Evolutionary conservation across 2,329 filamentous ascomycete genomes (phyloP), one percentile per base, ranked within the genome.

Genomic region (Metarhizium robertsii): DNA sequence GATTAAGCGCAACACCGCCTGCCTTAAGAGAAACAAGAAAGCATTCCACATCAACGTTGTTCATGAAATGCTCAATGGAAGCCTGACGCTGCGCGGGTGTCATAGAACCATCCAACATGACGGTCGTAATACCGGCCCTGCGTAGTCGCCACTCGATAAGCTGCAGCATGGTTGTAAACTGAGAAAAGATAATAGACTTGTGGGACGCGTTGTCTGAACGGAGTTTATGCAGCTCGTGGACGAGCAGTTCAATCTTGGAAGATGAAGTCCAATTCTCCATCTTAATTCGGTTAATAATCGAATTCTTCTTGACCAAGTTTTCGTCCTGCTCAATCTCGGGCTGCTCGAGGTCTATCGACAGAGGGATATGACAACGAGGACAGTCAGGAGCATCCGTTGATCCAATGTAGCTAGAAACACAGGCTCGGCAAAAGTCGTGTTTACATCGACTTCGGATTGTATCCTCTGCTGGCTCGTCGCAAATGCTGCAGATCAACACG

Each of bases 221-320:
- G 43, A 97, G 80, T 69, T 89, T 88, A 76, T 95, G 94, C 2
- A 99, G 80, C 66, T 97, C 91, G 66, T 96, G 95, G 10, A 97
- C 87, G 6, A 99, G 82, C 69, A 95, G 85, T 73, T 99, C 94
- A 61, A 99, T 99, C 75, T 99, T 99, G 59, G 92, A 96, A 1
- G 91, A 96, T 0, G 90, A 96, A 0, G 91, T 96, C 94, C 94
- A 99, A 65, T 97, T 89, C 69, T 95, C 90, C 92, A 97, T 96
- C 72, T 92, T 90, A 73, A 99, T 97, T 55, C 94, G 88, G 70
- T 97, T 97, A 77, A 97, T 95, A 69, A 99, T 99, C 1, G 91
- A 96, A 14, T 85, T 92, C 73, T 96, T 96, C 79, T 96, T 96
- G 57, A 96, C 85, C 6, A 85, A 74, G 2, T 84, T 79, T 68